Percentiles rank a stretch among this genome's conserved stretches.
These are phyloP conservation scores for Lobosporangium transversale DNA, from an alignment of 192 early-diverging fungal genomes.

Conservation along the genomic window DNA sequence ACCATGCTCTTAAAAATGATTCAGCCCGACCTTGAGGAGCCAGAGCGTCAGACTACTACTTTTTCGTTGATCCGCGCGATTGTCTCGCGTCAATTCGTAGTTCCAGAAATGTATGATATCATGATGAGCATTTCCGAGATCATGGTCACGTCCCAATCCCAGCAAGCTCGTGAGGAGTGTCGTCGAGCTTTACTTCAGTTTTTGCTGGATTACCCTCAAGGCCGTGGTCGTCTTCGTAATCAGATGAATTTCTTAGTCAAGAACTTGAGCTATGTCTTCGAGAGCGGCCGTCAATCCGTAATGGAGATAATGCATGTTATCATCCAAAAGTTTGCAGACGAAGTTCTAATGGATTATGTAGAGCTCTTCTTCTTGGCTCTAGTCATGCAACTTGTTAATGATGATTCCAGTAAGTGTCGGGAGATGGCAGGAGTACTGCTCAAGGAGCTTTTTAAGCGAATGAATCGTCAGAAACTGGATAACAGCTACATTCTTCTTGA, in stretches of 20 bases:
- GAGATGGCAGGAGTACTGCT: slow-evolving; percentile 86
- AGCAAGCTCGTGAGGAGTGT: slow-evolving; percentile 83
- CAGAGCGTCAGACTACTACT: slow-evolving; percentile 82
- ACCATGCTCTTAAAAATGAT: slow-evolving; percentile 81
- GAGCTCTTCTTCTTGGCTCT: slow-evolving; percentile 90
- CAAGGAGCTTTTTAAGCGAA: slow-evolving; percentile 69
- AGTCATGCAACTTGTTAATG: slow-evolving; percentile 87
- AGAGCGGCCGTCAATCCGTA: slow-evolving; percentile 91
- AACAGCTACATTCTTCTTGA: slow-evolving; percentile 76
- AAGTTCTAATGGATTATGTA: slow-evolving; percentile 74
- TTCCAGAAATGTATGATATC: slow-evolving; percentile 93
- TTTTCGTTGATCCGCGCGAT: slow-evolving; percentile 92
- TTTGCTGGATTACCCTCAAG: slow-evolving; percentile 96
- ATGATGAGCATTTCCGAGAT: slow-evolving; percentile 83
- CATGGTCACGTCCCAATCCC: slow-evolving; percentile 88
- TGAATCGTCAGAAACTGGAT: slow-evolving; percentile 66
- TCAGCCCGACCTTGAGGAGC: slow-evolving; percentile 89
- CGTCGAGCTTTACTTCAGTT: slow-evolving; percentile 88
- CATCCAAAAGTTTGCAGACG: slow-evolving; percentile 82
- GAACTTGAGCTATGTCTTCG: slow-evolving; percentile 91
- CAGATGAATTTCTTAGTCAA: slow-evolving; percentile 90
- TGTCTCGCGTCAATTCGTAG: slow-evolving; percentile 83
- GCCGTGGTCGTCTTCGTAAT: slow-evolving; percentile 78
- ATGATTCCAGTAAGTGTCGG: slow-evolving; percentile 92
- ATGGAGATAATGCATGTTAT: slow-evolving; percentile 88